Evolutionary conservation across 768 basidiomycete genomes (phyloP), one percentile per base, ranked within the genome.

Genomic region (Suillus subluteus): DNA sequence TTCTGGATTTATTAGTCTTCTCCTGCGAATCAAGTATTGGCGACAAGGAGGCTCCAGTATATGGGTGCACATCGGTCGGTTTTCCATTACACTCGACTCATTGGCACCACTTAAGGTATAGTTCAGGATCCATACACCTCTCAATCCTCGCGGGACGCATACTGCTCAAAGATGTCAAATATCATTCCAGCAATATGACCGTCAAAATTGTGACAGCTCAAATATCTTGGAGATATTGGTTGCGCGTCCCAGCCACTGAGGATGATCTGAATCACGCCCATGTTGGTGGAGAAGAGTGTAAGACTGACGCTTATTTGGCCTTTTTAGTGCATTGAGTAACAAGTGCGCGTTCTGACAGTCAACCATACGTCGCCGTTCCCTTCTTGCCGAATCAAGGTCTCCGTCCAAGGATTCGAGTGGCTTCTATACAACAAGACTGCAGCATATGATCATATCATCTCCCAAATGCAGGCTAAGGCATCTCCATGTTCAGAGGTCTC

Each of bases 181-280:
- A 98, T 76, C 88, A 97, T 76, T 96, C 95, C 2, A 91, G 93
- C 74, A 98, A 97, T 77, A 92, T 98, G 76, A 94, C 92, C 23
- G 83, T 96, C 54, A 88, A 88, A 68, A 84, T 95, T 62, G 87
- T 94, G 58, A 93, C 94, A 77, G 92, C 90, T 2, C 88, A 94
- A 73, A 77, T 98, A 58, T 91, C 91, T 70, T 99, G 96, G 95
- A 85, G 94, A 69, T 98, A 97, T 76, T 99, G 97, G 97, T 84
- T 94, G 58, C 88, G 95, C 65, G 81, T 84, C 48, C 91, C 95
- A 3, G 87, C 91, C 11, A 84, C 87, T n/a, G 91, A 90, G 69
- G 87, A 90, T 58, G 91, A 93, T 70, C 78, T 92, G 32, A 81
- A 81, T 66, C 78, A 78, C 71, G 72, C 78, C 67, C 72, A 78